Base-by-base conservation (phyloP, 2,329 filamentous ascomycete genomes). In the Pseudogymnoascus sp. region DNA sequence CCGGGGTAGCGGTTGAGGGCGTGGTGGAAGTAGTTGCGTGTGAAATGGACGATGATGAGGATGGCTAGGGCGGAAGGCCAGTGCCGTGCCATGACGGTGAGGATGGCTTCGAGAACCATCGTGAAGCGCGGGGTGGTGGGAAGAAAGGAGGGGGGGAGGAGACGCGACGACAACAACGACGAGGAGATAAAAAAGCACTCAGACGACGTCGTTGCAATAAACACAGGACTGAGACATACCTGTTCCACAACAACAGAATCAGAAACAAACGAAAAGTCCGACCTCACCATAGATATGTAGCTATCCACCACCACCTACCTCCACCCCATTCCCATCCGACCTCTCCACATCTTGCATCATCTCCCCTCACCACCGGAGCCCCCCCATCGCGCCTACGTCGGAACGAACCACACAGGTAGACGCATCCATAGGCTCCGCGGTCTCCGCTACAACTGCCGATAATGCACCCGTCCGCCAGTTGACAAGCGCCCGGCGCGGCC, bases 1-100 rank as follows among this genome's bases (percentile, higher is more conserved):
- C 90, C 90, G 0, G 90, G 90, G 68, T 90, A 91, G 70, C 82
- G 85, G 74, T 86, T 84, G 64, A 91, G 75, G 5, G 87, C 86
- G 69, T 79, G 76, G 60, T 80, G 74, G 67, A 79, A 81, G 56
- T 77, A 77, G 66, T 83, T 84, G 61, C 72, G 75, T n/a, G 75
- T 69, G 10, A 83, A 73, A 71, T 78, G 81, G 37, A 73, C 73
- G 42, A 72, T 62, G 1, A 78, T 12, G 16, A 73, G 59, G 23
- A 74, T 66, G 40, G 73, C 60, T 14, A 74, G 62, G 23, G 78
- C 71, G 3, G 73, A 66, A 7, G 75, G 71, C 80, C 80, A 83
- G 70, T 82, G 75, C 8, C 64, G 53, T 4, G 68, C 40, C 14
- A 70, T 44, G 23, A 65, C 33, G 21, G 62, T 47, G 8, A 68